These are phyloP conservation scores for Pestalotiopsis sp. DNA, from an alignment of 2,329 filamentous ascomycete genomes.

Conservation along the genomic window DNA sequence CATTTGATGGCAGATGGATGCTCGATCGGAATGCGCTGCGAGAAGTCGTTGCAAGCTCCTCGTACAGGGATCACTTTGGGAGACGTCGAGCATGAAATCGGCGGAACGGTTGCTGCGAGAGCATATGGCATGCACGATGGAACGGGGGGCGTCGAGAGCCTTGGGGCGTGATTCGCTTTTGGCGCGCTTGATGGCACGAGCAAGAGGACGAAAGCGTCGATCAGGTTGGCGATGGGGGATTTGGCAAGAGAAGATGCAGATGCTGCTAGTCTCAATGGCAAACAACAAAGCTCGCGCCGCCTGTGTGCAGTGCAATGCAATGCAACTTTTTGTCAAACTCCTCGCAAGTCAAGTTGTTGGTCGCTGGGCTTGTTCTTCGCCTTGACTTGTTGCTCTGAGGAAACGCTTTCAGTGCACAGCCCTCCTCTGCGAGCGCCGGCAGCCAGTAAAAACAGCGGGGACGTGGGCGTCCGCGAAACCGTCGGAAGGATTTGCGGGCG, in stretches of 20 bases:
- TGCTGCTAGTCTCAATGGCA: not conserved
- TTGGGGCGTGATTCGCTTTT: not conserved
- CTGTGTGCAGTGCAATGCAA: not conserved
- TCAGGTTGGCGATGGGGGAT: not conserved
- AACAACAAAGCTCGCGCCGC: not conserved
- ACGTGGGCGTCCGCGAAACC: not conserved
- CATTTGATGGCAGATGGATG: slow-evolving; percentile 1
- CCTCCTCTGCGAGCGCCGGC: not conserved
- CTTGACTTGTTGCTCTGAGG: slow-evolving; percentile 2
- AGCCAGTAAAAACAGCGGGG: slow-evolving; percentile 14
- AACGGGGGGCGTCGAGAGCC: not conserved
- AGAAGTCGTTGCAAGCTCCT: not conserved
- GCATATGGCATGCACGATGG: not conserved
- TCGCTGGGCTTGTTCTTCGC: not conserved
- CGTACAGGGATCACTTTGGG: slow-evolving; percentile 3
- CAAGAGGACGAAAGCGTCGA: not conserved
- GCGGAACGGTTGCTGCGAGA: not conserved
- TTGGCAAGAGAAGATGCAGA: not conserved
- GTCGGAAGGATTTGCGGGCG: not conserved
- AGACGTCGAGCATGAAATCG: slow-evolving; percentile 1
- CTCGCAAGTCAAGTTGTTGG: not conserved
- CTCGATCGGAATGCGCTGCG: not conserved
- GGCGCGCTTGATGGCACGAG: not conserved
- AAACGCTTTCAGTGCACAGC: slow-evolving; percentile 13
- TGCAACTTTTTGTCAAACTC: not conserved